A percentile compares a stretch with the other conserved stretches of the same genome.
These are phyloP conservation scores for Zygnema circumcarinatum DNA, from an alignment of 139 green algal species.

Conservation along the genomic window DNA sequence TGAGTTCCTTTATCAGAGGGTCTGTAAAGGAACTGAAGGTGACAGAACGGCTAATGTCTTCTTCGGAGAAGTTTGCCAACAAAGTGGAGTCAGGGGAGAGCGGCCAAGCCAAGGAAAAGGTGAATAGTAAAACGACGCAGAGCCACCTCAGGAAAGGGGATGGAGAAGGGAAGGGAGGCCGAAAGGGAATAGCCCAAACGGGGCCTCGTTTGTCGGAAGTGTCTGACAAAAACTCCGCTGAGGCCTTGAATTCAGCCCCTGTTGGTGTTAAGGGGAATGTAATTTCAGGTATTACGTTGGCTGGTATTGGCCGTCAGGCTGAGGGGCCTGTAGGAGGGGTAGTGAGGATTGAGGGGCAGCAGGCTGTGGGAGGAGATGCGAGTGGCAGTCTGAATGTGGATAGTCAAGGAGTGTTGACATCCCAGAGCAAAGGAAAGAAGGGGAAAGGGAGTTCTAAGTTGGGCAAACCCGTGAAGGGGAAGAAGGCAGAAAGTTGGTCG, in stretches of 20 bases:
- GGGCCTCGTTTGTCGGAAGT: not conserved
- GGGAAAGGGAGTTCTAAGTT: not conserved
- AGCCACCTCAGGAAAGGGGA: not conserved
- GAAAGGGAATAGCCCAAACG: too few species aligned
- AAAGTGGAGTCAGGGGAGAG: not conserved
- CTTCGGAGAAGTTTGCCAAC: not conserved
- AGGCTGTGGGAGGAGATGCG: not conserved
- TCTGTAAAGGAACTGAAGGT: not conserved
- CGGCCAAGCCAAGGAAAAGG: not conserved
- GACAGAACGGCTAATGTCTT: not conserved
- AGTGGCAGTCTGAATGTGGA: not conserved
- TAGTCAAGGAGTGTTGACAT: not conserved
- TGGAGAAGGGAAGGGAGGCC: too few species aligned
- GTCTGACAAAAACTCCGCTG: not conserved
- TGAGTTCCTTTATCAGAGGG: too few species aligned
- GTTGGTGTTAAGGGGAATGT: not conserved
- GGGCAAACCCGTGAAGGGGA: not conserved
- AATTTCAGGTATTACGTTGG: not conserved
- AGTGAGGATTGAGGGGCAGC: not conserved
- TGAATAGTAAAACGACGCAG: not conserved
- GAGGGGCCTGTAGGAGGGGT: not conserved
- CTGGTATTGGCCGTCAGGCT: not conserved
- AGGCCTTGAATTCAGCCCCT: not conserved
- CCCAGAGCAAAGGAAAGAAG: not conserved
- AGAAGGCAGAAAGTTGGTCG: not conserved